These are phyloP conservation scores for Collybia mongolica DNA, from an alignment of 768 basidiomycete genomes.

Conservation along the genomic window DNA sequence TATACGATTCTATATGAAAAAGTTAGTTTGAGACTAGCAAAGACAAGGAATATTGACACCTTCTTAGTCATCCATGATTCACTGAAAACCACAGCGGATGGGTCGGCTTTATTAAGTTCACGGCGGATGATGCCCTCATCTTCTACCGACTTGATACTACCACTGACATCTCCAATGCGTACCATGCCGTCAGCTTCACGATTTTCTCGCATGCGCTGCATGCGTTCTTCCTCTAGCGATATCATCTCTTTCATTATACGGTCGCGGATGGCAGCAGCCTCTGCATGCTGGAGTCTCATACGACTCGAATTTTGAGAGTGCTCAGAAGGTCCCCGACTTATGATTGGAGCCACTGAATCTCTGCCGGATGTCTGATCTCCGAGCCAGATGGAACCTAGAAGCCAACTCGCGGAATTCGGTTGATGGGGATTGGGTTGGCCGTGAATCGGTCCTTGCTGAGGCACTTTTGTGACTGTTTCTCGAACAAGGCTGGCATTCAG, in stretches of 20 bases:
- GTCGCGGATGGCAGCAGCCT: slow-evolving; percentile 88
- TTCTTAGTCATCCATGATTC: slow-evolving; percentile 96
- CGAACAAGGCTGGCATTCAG: slow-evolving; percentile 78
- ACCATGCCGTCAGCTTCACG: slow-evolving; percentile 68
- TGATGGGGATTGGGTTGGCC: slow-evolving; percentile 1
- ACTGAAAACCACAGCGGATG: slow-evolving; percentile 92
- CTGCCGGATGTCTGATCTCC: slow-evolving; percentile 14
- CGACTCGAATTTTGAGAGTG: slow-evolving; percentile 35
- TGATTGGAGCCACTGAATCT: slow-evolving; percentile 15
- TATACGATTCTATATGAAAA: slow-evolving; percentile 68
- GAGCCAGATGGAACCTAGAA: slow-evolving; percentile 58
- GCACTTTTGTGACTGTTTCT: slow-evolving; percentile 38
- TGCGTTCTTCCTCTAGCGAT: slow-evolving; percentile 92
- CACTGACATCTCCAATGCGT: slow-evolving; percentile 45
- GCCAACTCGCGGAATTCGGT: slow-evolving; percentile 36
- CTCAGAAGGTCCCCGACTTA: slow-evolving; percentile 14
- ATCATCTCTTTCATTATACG: slow-evolving; percentile 99
- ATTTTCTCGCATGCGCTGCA: slow-evolving; percentile 84
- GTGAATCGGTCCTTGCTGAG: slow-evolving; percentile 6
- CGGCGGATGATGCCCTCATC: slow-evolving; percentile 93
- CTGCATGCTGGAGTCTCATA: slow-evolving; percentile 74
- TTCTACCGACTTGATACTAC: slow-evolving; percentile 67
- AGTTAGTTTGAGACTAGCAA: neutral
- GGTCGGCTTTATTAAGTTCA: slow-evolving; percentile 93
- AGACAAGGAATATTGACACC: slow-evolving; percentile 33